Base-by-base conservation (phyloP, 2,329 filamentous ascomycete genomes). In the Penicillium sp. region DNA sequence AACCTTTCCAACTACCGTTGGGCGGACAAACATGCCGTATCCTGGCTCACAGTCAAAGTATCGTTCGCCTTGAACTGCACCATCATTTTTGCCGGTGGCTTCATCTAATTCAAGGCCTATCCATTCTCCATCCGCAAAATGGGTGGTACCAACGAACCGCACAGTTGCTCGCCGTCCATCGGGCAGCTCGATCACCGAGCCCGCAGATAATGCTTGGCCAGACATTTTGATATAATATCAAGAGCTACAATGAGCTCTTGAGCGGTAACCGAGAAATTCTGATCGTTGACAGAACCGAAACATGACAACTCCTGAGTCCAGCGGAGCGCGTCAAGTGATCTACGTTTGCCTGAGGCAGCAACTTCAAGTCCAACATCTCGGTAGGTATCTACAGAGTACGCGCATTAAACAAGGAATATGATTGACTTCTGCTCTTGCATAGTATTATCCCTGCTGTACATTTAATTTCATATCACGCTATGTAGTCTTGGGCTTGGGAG, bases 11-110 rank as follows among this genome's bases (percentile, higher is more conserved):
- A 94, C 79, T 54, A 87, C 87, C 50, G 82, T 77, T 29, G 90
- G 86, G 59, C 90, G 84, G 51, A 97, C 83, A 67, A 99, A 97
- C 84, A 99, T 94, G 79, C 90, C 84, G 82, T 87, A 74, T 70
- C 81, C 75, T 41, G 78, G 75, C 45, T 79, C 71, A 63, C 93
- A 97, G 46, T 92, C 85, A 65, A 96, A 97, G 71, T 97, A 97
- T 18, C 90, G 81, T 69, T 90, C 84, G 58, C 91, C 92, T 72
- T 93, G 84, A 43, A 97, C 90, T 51, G 89, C 88, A 61, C 93
- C 93, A 80, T 97, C 91, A 66, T 97, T 97, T 78, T 97, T 97
- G 30, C 94, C 93, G 18, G 82, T 84, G 49, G 86, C 79, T 43
- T 90, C 88, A 48, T 91, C 85, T 53, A 97, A 83, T 77, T 96